Evolutionary conservation across 495 filamentous ascomycete genomes (phyloP), one percentile per base, ranked within the genome.

Genomic region (Hypoxylon lienhwacheense): DNA sequence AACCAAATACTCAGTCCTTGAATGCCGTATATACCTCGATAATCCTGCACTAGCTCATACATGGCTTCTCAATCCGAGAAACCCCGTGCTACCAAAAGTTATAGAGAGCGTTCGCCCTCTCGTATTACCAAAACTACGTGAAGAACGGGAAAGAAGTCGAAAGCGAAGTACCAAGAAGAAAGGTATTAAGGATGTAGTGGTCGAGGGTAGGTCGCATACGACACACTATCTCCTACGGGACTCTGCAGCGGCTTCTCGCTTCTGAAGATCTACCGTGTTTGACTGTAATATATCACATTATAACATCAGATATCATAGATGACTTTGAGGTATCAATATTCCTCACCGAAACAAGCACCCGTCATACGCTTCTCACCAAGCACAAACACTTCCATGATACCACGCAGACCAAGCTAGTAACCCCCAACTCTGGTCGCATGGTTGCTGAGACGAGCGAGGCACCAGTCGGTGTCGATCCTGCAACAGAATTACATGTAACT

Each of bases 311-410:
- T 19, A 39, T 14, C 20, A 45, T 66, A 95, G 93, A 96, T 74
- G 91, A 95, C 41, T 98, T 97, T 63, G 91, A 97, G 66, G 88
- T 96, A 29, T 86, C 89, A 12, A 84, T 97, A 53, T 98, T 97
- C 72, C 80, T 98, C 59, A 95, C 87, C 25, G 88, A 95, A 69
- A 85, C 85, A 5, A 85, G 84, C 16, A 89, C 88, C n/a, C 82
- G 91, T 21, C 92, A 97, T 75, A 85, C 89, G 11, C 77, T 98
- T 7, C 79, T 97, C 43, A 86, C 86, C 54, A 92, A 92, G 64
- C 81, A 85, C 46, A 97, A 95, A 70, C 75, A 66, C 75, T 89
- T 81, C 58, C 81, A 66, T 61, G 75, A 81, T 37, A 83, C 61
- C 40, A 70, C 65, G 39, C 79, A 78, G 67, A 73, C 67, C 15